Conservation (phyloP, 78 protist species). For the Creolimax fragrantissima region DNA sequence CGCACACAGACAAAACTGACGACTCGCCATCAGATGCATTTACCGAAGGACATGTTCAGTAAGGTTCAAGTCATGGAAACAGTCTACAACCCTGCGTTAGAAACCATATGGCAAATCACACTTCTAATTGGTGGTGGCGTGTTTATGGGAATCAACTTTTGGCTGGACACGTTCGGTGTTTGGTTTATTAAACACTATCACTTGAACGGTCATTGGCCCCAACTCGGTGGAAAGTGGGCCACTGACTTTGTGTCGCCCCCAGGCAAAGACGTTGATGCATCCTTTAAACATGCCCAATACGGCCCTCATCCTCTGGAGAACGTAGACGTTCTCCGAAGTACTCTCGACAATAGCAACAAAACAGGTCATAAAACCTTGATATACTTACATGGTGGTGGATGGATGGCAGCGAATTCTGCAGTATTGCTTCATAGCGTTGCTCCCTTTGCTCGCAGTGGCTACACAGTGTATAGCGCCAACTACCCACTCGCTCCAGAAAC, state of each 20-base stretch:
- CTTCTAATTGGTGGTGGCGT: not conserved
- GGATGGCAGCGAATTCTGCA: slow-evolving; percentile 19
- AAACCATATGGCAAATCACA: not conserved
- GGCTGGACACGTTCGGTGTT: not conserved
- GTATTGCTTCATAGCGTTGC: slow-evolving; percentile 32
- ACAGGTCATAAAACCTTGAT: not conserved
- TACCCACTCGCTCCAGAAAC: slow-evolving; percentile 44
- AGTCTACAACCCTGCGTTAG: too few relatives aligned
- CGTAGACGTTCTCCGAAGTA: not conserved
- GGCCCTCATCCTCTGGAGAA: not conserved
- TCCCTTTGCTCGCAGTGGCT: slow-evolving; percentile 33
- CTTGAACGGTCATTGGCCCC: not conserved
- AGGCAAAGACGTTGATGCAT: not conserved
- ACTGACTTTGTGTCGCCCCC: not conserved
- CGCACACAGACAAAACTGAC: too few relatives aligned
- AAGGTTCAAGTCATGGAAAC: too few relatives aligned
- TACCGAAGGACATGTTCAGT: too few relatives aligned
- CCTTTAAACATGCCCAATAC: not conserved
- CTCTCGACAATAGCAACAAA: not conserved
- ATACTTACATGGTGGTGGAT: slow-evolving; percentile 46
- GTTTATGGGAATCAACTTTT: not conserved
- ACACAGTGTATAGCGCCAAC: slow-evolving; percentile 25
- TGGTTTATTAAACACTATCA: not conserved
- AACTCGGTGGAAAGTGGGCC: not conserved
- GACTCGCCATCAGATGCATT: too few relatives aligned